Evolutionary conservation across 2,329 filamentous ascomycete genomes (phyloP), one percentile per base, ranked within the genome.

Genomic region (Botrytis byssoidea): DNA sequence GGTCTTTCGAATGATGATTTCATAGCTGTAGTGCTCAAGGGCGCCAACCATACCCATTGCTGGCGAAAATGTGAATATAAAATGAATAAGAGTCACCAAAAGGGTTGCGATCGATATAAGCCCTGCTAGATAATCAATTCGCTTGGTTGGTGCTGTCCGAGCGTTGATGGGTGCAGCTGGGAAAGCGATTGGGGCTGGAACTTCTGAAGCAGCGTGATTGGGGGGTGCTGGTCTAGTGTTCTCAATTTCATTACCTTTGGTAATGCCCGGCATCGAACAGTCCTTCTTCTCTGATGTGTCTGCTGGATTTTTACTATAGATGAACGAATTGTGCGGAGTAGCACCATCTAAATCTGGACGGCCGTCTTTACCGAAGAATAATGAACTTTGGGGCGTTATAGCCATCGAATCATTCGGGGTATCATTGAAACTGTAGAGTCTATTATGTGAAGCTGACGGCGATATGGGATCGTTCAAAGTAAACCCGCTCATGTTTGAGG

Each of bases 71-170:
- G 83, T 84, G 20, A 85, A 79, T 22, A 81, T 79, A 74, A 85
- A 86, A 77, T 85, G 84, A 71, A 83, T 84, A 7, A 84, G 71
- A 1, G 84, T 85, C 14, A 86, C 84, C 42, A 84, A 78, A 32
- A 86, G 77, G 64, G 84, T 82, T 72, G 82, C 84, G 7, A 85
- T 73, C 1, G 83, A 83, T 20, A 85, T 83, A 8, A 86, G 77
- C 55, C 85, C 85, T 20, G 85, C 84, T 35, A 86, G 79, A 76
- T 86, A 84, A 75, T 86, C 85, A 59, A 86, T 82, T 42, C 84
- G 82, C n/a, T 46, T 63, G 25, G 57, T 48, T 14, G 70, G 57
- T 42, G 46, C 12, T 8, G 70, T 35, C n/a, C 65, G 46, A 67
- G 65, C 65, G 37, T 67, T 67, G 46, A 67, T 40, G 4, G 65